Conservation (phyloP, 768 basidiomycete genomes). For the Daedaleopsis nitida region DNA sequence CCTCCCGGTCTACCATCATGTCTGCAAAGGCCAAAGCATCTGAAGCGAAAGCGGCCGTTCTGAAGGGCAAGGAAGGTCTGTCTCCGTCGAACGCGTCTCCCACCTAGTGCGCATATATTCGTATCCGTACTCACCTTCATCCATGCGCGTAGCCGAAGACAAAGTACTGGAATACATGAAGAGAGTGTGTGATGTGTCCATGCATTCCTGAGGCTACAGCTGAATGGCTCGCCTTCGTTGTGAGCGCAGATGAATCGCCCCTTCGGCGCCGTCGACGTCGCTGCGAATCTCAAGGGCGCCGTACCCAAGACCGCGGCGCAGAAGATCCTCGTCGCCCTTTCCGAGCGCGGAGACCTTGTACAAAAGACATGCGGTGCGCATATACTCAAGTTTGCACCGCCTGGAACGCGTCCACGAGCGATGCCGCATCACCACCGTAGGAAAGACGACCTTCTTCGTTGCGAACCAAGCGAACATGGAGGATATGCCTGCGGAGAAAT, state of each 20-base stretch:
- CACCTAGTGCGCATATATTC: background rate
- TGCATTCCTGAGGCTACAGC: conserved; percentile 19
- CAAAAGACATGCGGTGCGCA: conserved; percentile 79
- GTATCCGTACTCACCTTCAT: background rate
- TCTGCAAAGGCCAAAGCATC: conserved; percentile 26
- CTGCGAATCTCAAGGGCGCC: conserved; percentile 88
- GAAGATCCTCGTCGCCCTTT: conserved; percentile 78
- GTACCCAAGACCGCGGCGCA: conserved; percentile 83
- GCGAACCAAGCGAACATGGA: conserved; percentile 77
- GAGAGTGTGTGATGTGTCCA: conserved; percentile 47
- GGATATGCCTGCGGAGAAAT: conserved; percentile 60
- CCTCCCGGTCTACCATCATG: conserved; percentile 20
- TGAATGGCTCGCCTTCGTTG: background rate
- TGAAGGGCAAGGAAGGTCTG: conserved; percentile 77
- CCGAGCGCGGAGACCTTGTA: conserved; percentile 83
- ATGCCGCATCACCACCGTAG: conserved; percentile 37
- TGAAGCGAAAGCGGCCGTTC: conserved; percentile 39
- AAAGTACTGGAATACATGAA: conserved; percentile 79
- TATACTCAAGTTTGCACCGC: background rate
- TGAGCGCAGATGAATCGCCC: conserved; percentile 83
- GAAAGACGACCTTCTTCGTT: conserved; percentile 87
- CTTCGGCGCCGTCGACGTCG: conserved; percentile 88
- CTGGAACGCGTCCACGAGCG: background rate
- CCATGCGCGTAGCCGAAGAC: conserved; percentile 60
- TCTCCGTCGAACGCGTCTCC: background rate